Evolutionary conservation across 768 basidiomycete genomes (phyloP).

Genomic region (Termitomyces bulborhizus): DNA sequence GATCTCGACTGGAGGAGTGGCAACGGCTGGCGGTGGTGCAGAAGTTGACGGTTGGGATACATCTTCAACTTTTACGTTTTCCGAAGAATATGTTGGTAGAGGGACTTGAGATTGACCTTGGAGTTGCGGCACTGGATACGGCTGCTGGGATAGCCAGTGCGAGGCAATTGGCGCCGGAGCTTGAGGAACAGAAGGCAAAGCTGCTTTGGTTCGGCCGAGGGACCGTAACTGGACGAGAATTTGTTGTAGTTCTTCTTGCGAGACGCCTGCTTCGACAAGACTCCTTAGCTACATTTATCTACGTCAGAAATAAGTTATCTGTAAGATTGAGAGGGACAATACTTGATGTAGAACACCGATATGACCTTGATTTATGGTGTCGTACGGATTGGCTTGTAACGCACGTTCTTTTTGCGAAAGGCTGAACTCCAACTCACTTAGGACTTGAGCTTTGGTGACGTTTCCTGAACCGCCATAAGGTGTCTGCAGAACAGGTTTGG

Average conservation of each 20-base stretch:
- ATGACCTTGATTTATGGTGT: constrained; percentile 61
- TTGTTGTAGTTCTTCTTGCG: constrained; percentile 71
- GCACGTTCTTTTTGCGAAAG: constrained; percentile 75
- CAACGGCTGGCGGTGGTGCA: constrained; percentile 19
- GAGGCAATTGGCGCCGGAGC: constrained; percentile 12
- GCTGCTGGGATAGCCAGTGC: constrained; percentile 17
- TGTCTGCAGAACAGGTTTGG: constrained; percentile 17
- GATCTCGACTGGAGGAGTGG: constrained; percentile 36
- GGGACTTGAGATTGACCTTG: constrained; percentile 14
- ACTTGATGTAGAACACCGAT: constrained; percentile 80
- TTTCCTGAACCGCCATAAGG: constrained; percentile 35
- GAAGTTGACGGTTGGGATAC: constrained; percentile 19
- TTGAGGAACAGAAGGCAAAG: constrained; percentile 21
- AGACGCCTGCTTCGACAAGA: constrained; percentile 74
- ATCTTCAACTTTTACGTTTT: constrained; percentile 17
- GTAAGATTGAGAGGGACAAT: constrained; percentile 17
- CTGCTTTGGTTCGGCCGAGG: constrained; percentile 41
- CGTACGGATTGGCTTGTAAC: constrained; percentile 68
- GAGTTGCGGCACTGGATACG: constrained; percentile 12
- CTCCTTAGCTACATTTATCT: constrained; percentile 47
- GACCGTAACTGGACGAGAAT: constrained; percentile 67
- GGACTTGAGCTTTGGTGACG: constrained; percentile 72
- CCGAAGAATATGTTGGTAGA: constrained; percentile 7
- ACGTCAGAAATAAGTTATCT: not conserved
- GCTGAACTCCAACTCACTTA: constrained; percentile 78